Evolutionary conservation across 805 yeast species (phyloP).

Genomic region (Lipomyces starkeyi): DNA sequence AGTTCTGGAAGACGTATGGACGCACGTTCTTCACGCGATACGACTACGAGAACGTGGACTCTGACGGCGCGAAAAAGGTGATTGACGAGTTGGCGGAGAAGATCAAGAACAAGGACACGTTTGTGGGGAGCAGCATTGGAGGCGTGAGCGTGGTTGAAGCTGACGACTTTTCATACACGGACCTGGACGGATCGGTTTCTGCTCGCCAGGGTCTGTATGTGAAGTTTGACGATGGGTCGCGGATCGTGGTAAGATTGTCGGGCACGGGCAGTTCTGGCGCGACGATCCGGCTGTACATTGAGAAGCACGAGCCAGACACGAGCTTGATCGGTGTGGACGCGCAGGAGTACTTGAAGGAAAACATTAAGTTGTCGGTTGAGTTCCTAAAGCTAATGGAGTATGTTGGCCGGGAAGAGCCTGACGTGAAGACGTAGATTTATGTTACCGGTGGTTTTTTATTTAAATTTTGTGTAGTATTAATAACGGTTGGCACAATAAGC

Average conservation of each 20-base stretch:
- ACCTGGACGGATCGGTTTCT: slow-evolving; percentile 91
- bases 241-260: slow-evolving; percentile 87
- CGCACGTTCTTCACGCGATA: slow-evolving; percentile 96
- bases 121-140: slow-evolving; percentile 60
- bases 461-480: neutral
- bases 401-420: slow-evolving; percentile 85
- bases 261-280: slow-evolving; percentile 99
- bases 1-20: slow-evolving; percentile 92
- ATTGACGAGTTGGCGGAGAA: slow-evolving; percentile 57
- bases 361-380: slow-evolving; percentile 65
- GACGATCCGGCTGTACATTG: slow-evolving; percentile 89
- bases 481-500: neutral
- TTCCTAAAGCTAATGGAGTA: slow-evolving; percentile 74
- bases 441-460: neutral
- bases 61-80: slow-evolving; percentile 75
- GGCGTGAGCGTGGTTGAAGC: slow-evolving; percentile 69
- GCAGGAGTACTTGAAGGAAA: slow-evolving; percentile 68
- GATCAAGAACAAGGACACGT: slow-evolving; percentile 49
- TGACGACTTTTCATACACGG: slow-evolving; percentile 90
- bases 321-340: slow-evolving; percentile 58
- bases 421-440: slow-evolving; percentile 70
- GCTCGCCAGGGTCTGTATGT: slow-evolving; percentile 86
- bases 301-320: slow-evolving; percentile 72
- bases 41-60: slow-evolving; percentile 84
- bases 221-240: slow-evolving; percentile 77